Evolutionary conservation across 345 rosid species (phyloP).

Genomic region (Hypericum perforatum): DNA sequence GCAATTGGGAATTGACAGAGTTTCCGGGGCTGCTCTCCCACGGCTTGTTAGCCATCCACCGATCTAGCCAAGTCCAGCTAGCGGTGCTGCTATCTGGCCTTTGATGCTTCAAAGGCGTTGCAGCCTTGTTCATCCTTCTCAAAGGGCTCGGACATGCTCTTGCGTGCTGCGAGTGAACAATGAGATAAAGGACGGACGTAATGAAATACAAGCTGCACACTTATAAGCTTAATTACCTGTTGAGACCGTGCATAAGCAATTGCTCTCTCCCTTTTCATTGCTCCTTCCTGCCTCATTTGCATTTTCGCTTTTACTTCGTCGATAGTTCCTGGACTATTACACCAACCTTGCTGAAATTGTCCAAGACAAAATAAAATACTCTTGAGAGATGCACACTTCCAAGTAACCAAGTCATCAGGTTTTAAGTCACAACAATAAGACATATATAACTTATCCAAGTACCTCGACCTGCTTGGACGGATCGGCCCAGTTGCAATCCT

Average conservation of each 20-base stretch:
- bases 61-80: conserved; percentile 54
- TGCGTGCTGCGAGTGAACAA: not conserved
- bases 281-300: conserved; percentile 69
- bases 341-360: conserved; percentile 60
- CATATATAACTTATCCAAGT: not conserved
- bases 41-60: conserved; percentile 77
- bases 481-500: conserved; percentile 19
- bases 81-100: conserved; percentile 30
- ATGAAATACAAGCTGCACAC: not conserved
- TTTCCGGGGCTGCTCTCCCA: conserved; percentile 55
- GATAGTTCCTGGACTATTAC: conserved; percentile 48
- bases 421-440: not conserved
- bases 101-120: conserved; percentile 26
- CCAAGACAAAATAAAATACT: not conserved
- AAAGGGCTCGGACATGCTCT: conserved; percentile 1
- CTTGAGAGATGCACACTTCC: too few species aligned
- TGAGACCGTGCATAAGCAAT: conserved; percentile 55
- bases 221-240: conserved; percentile 36
- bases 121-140: conserved; percentile 16
- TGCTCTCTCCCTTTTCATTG: conserved; percentile 88
- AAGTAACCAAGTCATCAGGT: not conserved
- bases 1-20: conserved; percentile 19
- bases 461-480: conserved; percentile 70
- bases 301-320: conserved; percentile 57
- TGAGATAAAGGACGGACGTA: too few species aligned